Base-by-base conservation (phyloP, 495 filamentous ascomycete genomes). In the Cryomyces antarcticus region DNA sequence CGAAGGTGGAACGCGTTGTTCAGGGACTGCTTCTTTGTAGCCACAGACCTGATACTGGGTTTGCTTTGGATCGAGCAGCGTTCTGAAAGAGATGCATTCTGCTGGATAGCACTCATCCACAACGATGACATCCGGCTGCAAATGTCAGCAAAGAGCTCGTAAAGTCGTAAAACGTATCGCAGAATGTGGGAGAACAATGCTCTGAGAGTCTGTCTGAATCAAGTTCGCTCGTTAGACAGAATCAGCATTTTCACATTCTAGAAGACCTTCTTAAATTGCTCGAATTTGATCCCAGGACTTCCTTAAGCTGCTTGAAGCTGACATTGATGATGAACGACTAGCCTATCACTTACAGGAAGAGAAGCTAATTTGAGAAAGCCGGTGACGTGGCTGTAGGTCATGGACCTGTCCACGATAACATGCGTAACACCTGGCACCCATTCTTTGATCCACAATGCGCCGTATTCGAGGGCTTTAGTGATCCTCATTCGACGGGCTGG, bases 51-150 rank as follows among this genome's bases (percentile, higher is more conserved):
- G 36, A 40, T 88, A 93, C 6, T 68, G 66, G 3, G 44, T 39
- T 40, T 83, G 75, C 1, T 58, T 54, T 4, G 72, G 61, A 46
- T 75, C 70, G 4, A 87, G 52, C 0, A 89, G 45, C 0, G 62
- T 54, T 2, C 63, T 58, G 44, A 69, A 78, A 29, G 64, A 61
- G 31, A 89, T 73, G 43, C 86, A 95, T 10, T 95, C 83, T 0
- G 82, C 58, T 4, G 81, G 73, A 52, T 85, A 97, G 3, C 63
- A 59, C 41, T 89, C 82, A 45, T 85, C 80, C 11, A 94, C 85
- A 0, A 88, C 41, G 36, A 58, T 54, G 11, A 79, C 52, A 5
- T 60, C 51, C 6, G 58, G 44, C 74, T 78, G 28, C 35, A 28
- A 31, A 12, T 33, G 42, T 66, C 37, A 73, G 53, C 37, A 24